A percentile compares a stretch with the other conserved stretches of the same genome.
These are phyloP conservation scores for Pseudonectria buxi DNA, from an alignment of 2,329 filamentous ascomycete genomes.

Conservation along the genomic window DNA sequence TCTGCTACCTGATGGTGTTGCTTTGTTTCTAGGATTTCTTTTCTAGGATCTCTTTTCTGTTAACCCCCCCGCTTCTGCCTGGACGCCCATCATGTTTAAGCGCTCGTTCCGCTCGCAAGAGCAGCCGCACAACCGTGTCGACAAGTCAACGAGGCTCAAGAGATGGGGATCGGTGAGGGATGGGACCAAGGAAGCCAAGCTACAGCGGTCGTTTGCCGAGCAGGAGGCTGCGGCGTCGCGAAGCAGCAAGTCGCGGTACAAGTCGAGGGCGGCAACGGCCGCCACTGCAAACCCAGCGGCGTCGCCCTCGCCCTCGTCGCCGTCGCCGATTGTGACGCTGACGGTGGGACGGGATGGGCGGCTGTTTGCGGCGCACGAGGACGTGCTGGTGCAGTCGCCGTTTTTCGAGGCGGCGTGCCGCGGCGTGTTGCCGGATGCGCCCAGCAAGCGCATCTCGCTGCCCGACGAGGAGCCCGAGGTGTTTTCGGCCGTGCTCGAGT, in stretches of 20 bases:
- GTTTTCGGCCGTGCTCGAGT: slow-evolving; percentile 90
- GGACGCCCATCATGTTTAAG: slow-evolving; percentile 70
- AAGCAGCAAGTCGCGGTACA: slow-evolving; percentile 14
- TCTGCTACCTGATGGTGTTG: background rate
- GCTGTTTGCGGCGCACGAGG: slow-evolving; percentile 91
- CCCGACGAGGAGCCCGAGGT: slow-evolving; percentile 79
- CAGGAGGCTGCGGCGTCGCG: slow-evolving; percentile 32
- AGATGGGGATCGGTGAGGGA: slow-evolving; percentile 54
- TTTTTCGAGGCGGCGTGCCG: slow-evolving; percentile 71
- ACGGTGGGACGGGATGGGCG: slow-evolving; percentile 78
- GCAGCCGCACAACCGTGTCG: slow-evolving; percentile 55
- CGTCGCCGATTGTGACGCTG: slow-evolving; percentile 75
- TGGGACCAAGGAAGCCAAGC: slow-evolving; percentile 71
- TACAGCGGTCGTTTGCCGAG: slow-evolving; percentile 74
- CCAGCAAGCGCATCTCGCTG: slow-evolving; percentile 71
- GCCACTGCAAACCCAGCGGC: slow-evolving; percentile 1
- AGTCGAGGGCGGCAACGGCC: slow-evolving; percentile 10
- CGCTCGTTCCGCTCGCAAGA: slow-evolving; percentile 80
- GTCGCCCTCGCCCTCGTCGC: slow-evolving; percentile 11
- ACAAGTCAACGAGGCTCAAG: slow-evolving; percentile 82
- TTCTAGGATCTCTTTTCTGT: background rate
- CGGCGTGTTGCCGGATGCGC: slow-evolving; percentile 65
- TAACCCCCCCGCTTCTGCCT: slow-evolving; percentile 6
- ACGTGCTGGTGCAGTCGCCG: slow-evolving; percentile 78
- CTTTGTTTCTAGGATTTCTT: background rate